Base-by-base conservation (phyloP, 1,139 yeast species). In the Hemisphaericaspora lyxosophila region DNA sequence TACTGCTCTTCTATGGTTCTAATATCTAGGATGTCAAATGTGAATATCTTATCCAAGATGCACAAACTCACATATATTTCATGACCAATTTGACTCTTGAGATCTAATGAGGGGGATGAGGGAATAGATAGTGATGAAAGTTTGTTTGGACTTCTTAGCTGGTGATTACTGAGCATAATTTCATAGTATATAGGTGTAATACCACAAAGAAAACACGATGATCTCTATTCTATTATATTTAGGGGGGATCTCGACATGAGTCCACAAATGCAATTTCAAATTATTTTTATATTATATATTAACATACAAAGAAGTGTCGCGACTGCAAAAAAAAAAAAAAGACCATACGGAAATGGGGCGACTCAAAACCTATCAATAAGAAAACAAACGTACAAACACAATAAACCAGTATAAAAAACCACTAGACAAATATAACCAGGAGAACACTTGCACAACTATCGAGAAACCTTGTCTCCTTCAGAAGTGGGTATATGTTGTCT, bases 401-500 rank as follows among this genome's bases (percentile, higher is more conserved):
- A 26, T 9, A 26, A 14, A 26, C 29, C 19, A 26, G 8, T 7
- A 19, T 15, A 15, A 15, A 4, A 15, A 26, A n/a, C n/a, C n/a
- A 20, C 27, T 25, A 8, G 7, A 13, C 14, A 25, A 25, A 24
- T 13, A 9, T 7, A 5, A 24, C 9, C 9, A 4, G 16, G 7
- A 25, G 14, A 25, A 25, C 5, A 25, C 5, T n/a, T n/a, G n/a
- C n/a, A n/a, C n/a, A n/a, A n/a, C n/a, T n/a, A n/a, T n/a, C n/a
- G n/a, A n/a, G n/a, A n/a, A n/a, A n/a, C n/a, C n/a, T n/a, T n/a
- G n/a, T n/a, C n/a, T n/a, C n/a, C n/a, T n/a, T n/a, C n/a, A n/a
- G n/a, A n/a, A n/a, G n/a, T n/a, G n/a, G n/a, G n/a, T n/a, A 20
- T 49, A 36, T 57, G 45, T 35, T 57, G 59, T 51, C 72, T 70